phyloP scores from a whole-genome alignment of 331 rosid species.

The Pyracantha coccinea region DNA sequence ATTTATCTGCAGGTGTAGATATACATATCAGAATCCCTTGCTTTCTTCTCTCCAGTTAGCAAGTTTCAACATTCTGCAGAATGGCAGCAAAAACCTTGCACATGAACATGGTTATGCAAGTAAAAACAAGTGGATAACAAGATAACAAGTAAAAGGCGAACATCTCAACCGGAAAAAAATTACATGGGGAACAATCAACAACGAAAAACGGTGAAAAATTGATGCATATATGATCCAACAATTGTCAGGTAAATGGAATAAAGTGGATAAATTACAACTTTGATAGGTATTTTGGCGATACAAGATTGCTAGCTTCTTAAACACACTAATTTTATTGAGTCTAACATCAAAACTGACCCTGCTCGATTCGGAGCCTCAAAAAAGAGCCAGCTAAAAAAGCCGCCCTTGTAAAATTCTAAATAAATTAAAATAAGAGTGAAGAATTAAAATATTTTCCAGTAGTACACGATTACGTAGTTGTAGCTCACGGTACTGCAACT shows the following conservation, averaged over 20 bases:
- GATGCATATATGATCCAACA: background rate
- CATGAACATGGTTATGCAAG: background rate
- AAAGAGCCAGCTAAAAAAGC: slow-evolving; percentile 3
- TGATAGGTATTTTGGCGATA: slow-evolving; percentile 19
- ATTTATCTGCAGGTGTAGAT: too few species aligned
- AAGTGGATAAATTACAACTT: background rate
- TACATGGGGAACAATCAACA: background rate
- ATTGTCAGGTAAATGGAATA: background rate
- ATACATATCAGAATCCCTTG: background rate
- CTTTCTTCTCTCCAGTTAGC: background rate
- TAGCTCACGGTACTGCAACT: slow-evolving; percentile 17
- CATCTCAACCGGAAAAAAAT: too few species aligned
- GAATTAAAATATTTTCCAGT: slow-evolving; percentile 14
- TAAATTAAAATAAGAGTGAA: background rate
- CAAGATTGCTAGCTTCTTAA: slow-evolving; percentile 24
- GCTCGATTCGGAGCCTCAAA: slow-evolving; percentile 8
- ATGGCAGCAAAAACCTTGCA: background rate
- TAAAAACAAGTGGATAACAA: background rate
- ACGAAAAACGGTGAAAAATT: background rate
- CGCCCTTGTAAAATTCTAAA: slow-evolving; percentile 2
- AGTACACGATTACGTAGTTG: slow-evolving; percentile 15
- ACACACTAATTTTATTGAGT: slow-evolving; percentile 1
- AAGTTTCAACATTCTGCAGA: background rate
- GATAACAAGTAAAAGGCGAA: background rate
- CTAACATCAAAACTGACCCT: background rate